A percentile compares a stretch with the other conserved stretches of the same genome.
phyloP scores from a whole-genome alignment of 192 early-diverging fungal genomes.

The Mortierella alpina region DNA sequence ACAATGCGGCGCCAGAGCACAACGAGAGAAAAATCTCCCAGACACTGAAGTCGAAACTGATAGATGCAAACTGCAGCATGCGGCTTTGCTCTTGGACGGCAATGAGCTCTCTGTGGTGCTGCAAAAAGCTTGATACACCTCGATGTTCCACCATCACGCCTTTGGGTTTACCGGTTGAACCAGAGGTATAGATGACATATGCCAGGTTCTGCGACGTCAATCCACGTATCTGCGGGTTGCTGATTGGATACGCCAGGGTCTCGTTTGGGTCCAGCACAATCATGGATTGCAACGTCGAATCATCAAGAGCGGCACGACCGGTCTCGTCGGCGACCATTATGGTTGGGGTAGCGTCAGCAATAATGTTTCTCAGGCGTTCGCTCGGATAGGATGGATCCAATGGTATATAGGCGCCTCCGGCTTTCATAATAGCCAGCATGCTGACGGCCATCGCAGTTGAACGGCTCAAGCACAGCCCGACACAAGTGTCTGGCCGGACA shows the following conservation, averaged over 20 bases:
- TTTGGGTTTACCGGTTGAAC: slow-evolving; percentile 54
- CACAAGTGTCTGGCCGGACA: slow-evolving; percentile 1
- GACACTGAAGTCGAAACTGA: slow-evolving; percentile 20
- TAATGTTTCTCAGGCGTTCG: slow-evolving; percentile 38
- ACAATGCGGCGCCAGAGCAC: slow-evolving; percentile 7
- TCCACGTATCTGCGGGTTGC: slow-evolving; percentile 7
- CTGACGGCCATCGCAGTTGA: slow-evolving; percentile 15
- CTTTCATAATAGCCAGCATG: slow-evolving; percentile 41
- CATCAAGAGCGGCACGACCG: slow-evolving; percentile 7
- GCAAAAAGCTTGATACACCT: not conserved
- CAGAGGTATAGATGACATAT: slow-evolving; percentile 25
- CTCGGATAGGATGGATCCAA: slow-evolving; percentile 47
- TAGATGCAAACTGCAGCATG: slow-evolving; percentile 15
- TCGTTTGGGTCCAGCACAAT: not conserved
- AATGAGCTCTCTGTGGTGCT: not conserved
- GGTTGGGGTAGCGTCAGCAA: slow-evolving; percentile 20
- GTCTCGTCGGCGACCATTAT: slow-evolving; percentile 10
- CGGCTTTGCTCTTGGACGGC: slow-evolving; percentile 1
- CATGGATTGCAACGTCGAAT: not conserved
- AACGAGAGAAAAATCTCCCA: slow-evolving; percentile 20
- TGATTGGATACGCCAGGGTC: slow-evolving; percentile 3
- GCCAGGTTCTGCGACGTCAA: slow-evolving; percentile 16
- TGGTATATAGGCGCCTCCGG: slow-evolving; percentile 48
- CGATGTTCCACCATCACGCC: slow-evolving; percentile 31
- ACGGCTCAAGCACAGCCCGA: not conserved